Evolutionary conservation across 2,329 filamentous ascomycete genomes (phyloP), one percentile per base, ranked within the genome.

Genomic region (Trichoderma semiorbis): DNA sequence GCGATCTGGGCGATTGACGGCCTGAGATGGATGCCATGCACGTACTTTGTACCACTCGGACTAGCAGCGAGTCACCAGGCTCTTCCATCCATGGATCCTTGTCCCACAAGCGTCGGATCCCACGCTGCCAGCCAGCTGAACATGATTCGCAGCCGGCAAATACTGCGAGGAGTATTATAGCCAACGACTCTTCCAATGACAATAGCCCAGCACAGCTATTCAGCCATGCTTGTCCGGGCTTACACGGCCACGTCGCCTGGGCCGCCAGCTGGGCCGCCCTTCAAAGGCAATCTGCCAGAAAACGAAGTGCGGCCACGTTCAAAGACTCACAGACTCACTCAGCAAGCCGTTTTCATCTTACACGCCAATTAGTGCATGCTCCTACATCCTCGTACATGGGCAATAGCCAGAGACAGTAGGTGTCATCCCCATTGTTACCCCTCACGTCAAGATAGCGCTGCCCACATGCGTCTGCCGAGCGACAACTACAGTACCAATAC

Each of bases 381-480:
- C n/a, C 7, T n/a, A 36, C 30, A 39, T 39, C 0, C 16, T 60
- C 24, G 28, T 63, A 34, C 61, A 55, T 32, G 43, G 60, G 66
- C 26, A 69, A 43, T 61, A 61, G 21, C 66, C 66, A 53, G 67
- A 69, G 39, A 69, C 39, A 62, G 67, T 53, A 69, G 67, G 67
- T 69, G 55, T 36, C 67, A 69, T 69, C 32, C 28, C 57, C 43
- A 62, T 53, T 69, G 57, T 60, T 71, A 71, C 69, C 69, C 69
- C 69, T 66, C 69, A 63, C 61, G 26, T 60, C 69, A 36, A 63
- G 34, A 32, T 26, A 30, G 21, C 57, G 34, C 21, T 62, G 24
- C 39, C 60, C 34, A 64, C 60, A 70, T 70, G 61, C 57, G 11
- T 58, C 55, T 50, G 30, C 57, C 32, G 50, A 69, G 53, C 26